Percentiles rank a stretch among this genome's conserved stretches.
phyloP scores from a whole-genome alignment of 345 rosid genomes.

The Populus alba region DNA sequence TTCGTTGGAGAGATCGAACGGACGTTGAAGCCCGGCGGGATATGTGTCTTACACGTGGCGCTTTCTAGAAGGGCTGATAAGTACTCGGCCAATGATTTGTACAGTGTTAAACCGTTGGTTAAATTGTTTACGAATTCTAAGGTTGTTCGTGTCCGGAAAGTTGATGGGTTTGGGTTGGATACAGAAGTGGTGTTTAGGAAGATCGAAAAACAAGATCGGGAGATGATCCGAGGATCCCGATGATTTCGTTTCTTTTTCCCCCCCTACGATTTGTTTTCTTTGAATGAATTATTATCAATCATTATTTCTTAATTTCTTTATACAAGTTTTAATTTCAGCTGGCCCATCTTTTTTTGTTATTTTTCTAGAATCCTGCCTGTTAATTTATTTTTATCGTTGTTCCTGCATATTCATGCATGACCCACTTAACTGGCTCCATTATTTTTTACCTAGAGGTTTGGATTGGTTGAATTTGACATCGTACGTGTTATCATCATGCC shows the following conservation, averaged over 20 bases:
- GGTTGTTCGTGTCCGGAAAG: slow-evolving; percentile 54
- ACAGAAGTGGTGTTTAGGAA: slow-evolving; percentile 79
- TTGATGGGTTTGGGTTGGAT: slow-evolving; percentile 94
- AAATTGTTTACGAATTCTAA: slow-evolving; percentile 52
- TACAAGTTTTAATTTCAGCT: no score
- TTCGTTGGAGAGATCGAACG: slow-evolving; percentile 80
- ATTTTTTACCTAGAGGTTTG: no score
- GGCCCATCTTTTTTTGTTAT: not conserved
- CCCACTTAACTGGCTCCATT: no score
- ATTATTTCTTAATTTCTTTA: not conserved
- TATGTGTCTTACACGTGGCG: slow-evolving; percentile 77
- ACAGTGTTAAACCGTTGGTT: slow-evolving; percentile 53
- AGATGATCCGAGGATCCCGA: slow-evolving; percentile 10
- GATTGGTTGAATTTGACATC: no score
- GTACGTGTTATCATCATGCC: no score
- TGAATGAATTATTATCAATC: not conserved
- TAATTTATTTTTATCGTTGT: no score
- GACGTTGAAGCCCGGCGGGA: slow-evolving; percentile 67
- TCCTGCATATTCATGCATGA: no score
- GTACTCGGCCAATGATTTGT: slow-evolving; percentile 85
- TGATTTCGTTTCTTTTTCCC: not conserved
- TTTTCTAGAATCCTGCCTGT: not conserved
- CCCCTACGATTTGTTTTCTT: not conserved
- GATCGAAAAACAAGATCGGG: slow-evolving; percentile 13
- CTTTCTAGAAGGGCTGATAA: slow-evolving; percentile 57